Conservation (phyloP, 148 eudicot species). For the Chenopodium formosanum region DNA sequence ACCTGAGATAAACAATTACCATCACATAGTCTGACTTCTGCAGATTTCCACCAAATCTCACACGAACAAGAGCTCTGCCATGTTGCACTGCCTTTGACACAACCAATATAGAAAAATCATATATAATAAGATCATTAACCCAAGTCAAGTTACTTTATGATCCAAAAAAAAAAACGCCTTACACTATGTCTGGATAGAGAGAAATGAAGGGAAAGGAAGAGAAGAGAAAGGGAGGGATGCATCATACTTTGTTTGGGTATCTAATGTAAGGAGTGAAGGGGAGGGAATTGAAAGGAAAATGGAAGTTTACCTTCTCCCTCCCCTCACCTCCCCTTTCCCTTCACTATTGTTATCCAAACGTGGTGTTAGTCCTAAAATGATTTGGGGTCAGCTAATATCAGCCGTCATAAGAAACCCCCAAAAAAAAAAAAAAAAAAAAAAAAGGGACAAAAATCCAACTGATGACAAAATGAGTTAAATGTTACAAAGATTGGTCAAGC, state of each 20-base stretch:
- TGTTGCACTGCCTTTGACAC: constrained; percentile 47
- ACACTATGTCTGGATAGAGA: too few species aligned
- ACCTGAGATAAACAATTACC: constrained; percentile 36
- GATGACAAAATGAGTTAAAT: neutral
- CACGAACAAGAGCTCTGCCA: constrained; percentile 71
- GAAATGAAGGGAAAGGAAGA: too few species aligned
- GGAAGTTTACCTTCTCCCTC: too few species aligned
- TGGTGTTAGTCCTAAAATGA: too few species aligned
- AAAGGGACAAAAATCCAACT: neutral
- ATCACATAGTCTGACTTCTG: constrained; percentile 68
- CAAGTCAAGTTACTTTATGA: neutral
- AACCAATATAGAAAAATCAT: neutral
- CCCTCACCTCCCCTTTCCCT: too few species aligned
- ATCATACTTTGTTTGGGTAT: too few species aligned
- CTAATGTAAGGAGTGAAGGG: too few species aligned
- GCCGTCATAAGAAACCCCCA: neutral
- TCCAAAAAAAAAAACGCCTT: neutral
- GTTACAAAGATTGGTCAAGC: neutral
- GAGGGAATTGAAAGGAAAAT: too few species aligned
- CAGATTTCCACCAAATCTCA: constrained; percentile 43
- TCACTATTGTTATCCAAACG: too few species aligned
- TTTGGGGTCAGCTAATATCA: too few species aligned
- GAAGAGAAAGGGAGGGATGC: too few species aligned
- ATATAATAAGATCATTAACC: neutral
- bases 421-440: neutral